Base-by-base conservation (phyloP, 306 rosid species). In the Sechiopsis laciniata region DNA sequence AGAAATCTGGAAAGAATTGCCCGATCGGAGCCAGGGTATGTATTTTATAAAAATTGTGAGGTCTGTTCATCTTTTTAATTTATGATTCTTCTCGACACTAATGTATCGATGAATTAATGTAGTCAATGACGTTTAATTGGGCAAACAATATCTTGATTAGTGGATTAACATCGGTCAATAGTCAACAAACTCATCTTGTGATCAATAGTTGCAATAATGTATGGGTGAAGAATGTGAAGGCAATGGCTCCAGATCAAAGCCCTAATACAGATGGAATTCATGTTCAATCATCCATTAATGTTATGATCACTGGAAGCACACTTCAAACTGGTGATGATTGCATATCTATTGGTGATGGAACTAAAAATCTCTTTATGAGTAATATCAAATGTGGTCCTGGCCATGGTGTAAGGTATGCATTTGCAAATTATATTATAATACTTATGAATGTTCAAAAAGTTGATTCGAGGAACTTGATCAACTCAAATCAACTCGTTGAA, bases 231-330 rank as follows among this genome's bases (percentile, higher is more conserved):
- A 84, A 82, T 50, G 82, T 84, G 10, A 84, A 71, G 76, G 26
- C 81, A 2, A 67, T 75, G 55, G 93, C 93, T 51, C 87, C 87
- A 32, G 71, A 16, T 12, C 48, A 74, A 14, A 85, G 90, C 75
- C 91, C 90, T 20, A 89, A 89, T 81, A 89, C 96, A 0, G 96
- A 87, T 56, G 91, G 96, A 2, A 87, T 89, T 78, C 96, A 89
- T 74, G 86, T 89, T 21, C 86, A 89, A 62, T 16, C 56, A 56
- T 85, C 91, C 0, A 77, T 37, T 26, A 66, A 77, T 2, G 85
- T 89, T 22, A 87, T 86, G 3, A 89, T 89, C 52, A 77, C 73
- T 2, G 86, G 86, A 1, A 71, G 78, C 42, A 84, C 77, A 74
- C 7, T 87, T 32, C 71, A 73, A 80, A 89, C 90, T 10, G 91